Evolutionary conservation across 768 basidiomycete species (phyloP), one percentile per base, ranked within the genome.

Genomic region (Tulasnella sp.): DNA sequence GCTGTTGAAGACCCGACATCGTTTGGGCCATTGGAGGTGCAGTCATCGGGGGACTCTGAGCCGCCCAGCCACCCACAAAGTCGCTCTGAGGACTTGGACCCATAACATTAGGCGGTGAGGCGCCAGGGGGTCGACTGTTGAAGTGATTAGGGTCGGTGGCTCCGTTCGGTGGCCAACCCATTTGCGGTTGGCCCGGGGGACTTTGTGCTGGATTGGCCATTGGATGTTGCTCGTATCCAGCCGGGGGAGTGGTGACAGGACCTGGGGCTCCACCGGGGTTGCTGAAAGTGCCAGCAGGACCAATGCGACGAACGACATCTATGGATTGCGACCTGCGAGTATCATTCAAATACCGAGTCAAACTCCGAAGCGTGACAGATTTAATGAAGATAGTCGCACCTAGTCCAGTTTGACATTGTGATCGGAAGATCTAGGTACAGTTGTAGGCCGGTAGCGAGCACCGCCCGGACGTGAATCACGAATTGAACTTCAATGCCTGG

Each of bases 391-490:
- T 64, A 32, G 39, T 81, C 88, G 62, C 74, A 90, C 91, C 89
- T 86, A 76, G 90, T 90, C 92, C 92, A 94, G 76, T 93, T 93
- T 5, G 92, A 92, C 40, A 94, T 83, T 62, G 91, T 88, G 19
- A 94, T 84, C 19, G 92, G 92, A 34, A 94, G 80, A 29, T 92
- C 90, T 83, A 92, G 86, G 22, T 84, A 81, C 16, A 93, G 77
- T 39, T 87, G 86, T 64, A 85, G 81, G 5, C 87, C 87, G 5
- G 86, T 85, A 42, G 89, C 91, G 81, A 92, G 85, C 65, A 91
- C 83, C 1, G 92, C 93, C 79, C 88, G 91, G 69, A 94, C 88
- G 39, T 83, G 83, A 52, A 95, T 82, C 64, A 86, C 84, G 79
- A 95, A 96, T 0, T 86, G 89, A 63, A 96, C 89, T 77, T 95